Base-by-base conservation (phyloP, 805 yeast genomes). In the Yarrowia sp. region DNA sequence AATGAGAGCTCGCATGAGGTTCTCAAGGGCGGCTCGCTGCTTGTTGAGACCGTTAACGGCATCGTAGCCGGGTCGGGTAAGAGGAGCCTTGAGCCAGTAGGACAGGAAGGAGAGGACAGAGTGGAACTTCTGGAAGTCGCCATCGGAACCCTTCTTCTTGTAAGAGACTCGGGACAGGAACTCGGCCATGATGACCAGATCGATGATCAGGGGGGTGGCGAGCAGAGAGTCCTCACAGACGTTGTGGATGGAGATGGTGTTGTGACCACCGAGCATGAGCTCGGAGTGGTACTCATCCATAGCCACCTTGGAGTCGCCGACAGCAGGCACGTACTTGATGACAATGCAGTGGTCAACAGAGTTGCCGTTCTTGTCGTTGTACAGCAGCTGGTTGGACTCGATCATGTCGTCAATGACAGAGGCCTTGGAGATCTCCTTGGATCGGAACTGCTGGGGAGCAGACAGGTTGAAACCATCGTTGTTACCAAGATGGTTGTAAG, bases 241-340 rank as follows among this genome's bases (percentile, higher is more conserved):
- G 75, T 93, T 92, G 79, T 92, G 96, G 74, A 93, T 88, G 55
- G 96, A 86, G 70, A 92, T 89, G 75, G 95, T 88, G 81, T 92
- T 93, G 80, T 92, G 97, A 50, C 98, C 98, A 67, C 98, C 98
- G 72, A 92, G 83, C 98, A 92, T 93, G 74, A 92, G 86, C 78
- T 92, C 98, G 65, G 96, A 88, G 80, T 93, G 91, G 80, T 92
- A 92, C 80, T 93, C 98, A 77, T 92, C 98, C 98, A 92, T 93
- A 63, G 98, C 98, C 69, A 92, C 97, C 81, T 92, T 92, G 69
- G 95, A 87, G 78, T 92, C 98, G 42, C 96, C 97, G 57, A 92
- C 98, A 8, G 98, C 97, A 65, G 90, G 89, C 75, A 93, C 79
- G 77, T 92, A 92, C 80, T 92, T 92, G 81, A 92, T 92, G 67